Conservation (phyloP, 257 asterid species). For the Datura wrightii region DNA sequence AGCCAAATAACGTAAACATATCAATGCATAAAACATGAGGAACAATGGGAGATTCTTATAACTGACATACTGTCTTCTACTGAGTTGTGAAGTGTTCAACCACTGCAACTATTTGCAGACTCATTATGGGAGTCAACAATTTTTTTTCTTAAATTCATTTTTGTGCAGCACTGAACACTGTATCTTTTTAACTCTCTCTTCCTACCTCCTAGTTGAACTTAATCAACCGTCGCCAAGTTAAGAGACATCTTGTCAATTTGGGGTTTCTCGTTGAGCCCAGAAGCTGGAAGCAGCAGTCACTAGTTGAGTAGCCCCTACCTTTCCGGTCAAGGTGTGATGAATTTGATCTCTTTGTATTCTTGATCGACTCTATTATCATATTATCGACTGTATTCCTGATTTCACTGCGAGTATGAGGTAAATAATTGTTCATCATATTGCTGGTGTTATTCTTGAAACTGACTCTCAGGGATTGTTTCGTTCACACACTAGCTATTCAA, state of each 20-base stretch:
- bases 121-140: background rate
- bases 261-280: background rate
- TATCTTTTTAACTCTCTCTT: background rate
- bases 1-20: no score
- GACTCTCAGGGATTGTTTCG: background rate
- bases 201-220: background rate
- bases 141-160: background rate
- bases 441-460: background rate
- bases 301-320: background rate
- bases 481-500: background rate
- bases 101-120: background rate
- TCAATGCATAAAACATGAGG: no score
- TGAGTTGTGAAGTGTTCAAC: background rate
- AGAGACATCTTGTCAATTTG: background rate
- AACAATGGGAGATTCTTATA: no score
- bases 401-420: background rate
- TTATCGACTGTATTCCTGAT: background rate
- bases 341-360: conserved; percentile 13
- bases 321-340: background rate
- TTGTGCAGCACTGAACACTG: background rate
- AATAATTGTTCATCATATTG: background rate
- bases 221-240: background rate
- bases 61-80: background rate
- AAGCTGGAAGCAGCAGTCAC: conserved; percentile 3
- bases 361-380: background rate